Evolutionary conservation across 495 filamentous ascomycete species (phyloP), one percentile per base, ranked within the genome.

Genomic region (Amorphotheca resinae): DNA sequence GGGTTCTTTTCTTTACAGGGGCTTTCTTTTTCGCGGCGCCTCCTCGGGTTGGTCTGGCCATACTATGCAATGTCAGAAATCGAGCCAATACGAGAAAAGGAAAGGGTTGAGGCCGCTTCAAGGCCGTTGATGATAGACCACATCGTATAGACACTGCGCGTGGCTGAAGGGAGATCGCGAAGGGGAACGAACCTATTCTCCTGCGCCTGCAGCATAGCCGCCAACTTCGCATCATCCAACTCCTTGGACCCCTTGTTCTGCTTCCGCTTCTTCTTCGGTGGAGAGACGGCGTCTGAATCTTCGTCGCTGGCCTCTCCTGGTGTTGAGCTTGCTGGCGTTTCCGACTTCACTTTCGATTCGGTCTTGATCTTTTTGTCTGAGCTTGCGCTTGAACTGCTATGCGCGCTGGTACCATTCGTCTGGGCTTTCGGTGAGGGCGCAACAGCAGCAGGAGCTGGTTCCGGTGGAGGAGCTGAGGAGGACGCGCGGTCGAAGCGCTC

Each of bases 161-260:
- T n/a, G n/a, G n/a, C n/a, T n/a, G n/a, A n/a, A n/a, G n/a, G n/a
- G n/a, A n/a, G n/a, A n/a, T n/a, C n/a, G n/a, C n/a, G n/a, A n/a
- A n/a, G n/a, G n/a, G n/a, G 5, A 28, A 28, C 25, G 25, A 28
- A 28, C 17, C 14, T 17, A 59, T 95, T 94, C 67, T 91, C 85
- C 61, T 94, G 81, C 1, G 87, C 91, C 62, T 98, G 91, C 22
- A 98, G 69, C 58, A 80, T 77, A 2, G 86, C 87, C 1, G 91
- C 91, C 43, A 87, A 72, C 7, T 77, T 69, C 11, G 87, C 88
- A 60, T 96, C 89, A 33, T 83, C 83, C 9, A 37, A 25, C 20
- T 44, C 28, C 43, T 83, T 82, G 5, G 34, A 31, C 12, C 37
- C 18, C 44, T 94, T 85, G 41, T 65, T 64, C 53, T 58, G 61